These are phyloP conservation scores for Porpolomopsis calyptriformis DNA, from an alignment of 768 basidiomycete genomes.

Conservation along the genomic window DNA sequence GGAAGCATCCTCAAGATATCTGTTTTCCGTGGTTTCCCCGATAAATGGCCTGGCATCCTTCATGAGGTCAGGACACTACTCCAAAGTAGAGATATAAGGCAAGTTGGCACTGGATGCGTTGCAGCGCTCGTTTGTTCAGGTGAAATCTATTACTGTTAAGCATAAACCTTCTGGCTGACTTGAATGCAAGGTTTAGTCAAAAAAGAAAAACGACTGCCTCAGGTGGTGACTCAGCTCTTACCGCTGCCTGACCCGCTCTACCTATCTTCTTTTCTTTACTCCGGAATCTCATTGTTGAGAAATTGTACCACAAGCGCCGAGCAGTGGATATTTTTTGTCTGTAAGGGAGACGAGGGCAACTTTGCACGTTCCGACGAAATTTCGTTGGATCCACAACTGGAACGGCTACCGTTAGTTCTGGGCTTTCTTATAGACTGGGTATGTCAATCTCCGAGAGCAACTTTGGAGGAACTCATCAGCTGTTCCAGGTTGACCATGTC, in stretches of 20 bases:
- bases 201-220: slow-evolving; percentile 46
- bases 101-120: slow-evolving; percentile 75
- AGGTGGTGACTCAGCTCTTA: slow-evolving; percentile 53
- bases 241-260: too few species aligned
- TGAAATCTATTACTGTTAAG: slow-evolving; percentile 21
- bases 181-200: slow-evolving; percentile 52
- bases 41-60: slow-evolving; percentile 59
- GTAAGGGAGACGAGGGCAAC: slow-evolving; percentile 1
- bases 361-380: slow-evolving; percentile 7
- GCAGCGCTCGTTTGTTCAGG: slow-evolving; percentile 74
- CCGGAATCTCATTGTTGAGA: slow-evolving; percentile 8
- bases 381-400: slow-evolving; percentile 4
- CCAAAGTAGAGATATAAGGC: slow-evolving; percentile 48
- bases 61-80: slow-evolving; percentile 55
- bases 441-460: slow-evolving; percentile 6
- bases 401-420: slow-evolving; percentile 9
- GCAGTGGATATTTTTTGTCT: slow-evolving; percentile 12
- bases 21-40: slow-evolving; percentile 69
- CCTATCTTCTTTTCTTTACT: neutral
- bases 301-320: slow-evolving; percentile 11
- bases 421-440: slow-evolving; percentile 11
- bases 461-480: too few species aligned
- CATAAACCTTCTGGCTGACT: neutral
- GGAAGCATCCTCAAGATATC: slow-evolving; percentile 63
- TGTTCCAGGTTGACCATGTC: too few species aligned